Conservation (phyloP, 1,139 yeast genomes). For the Hansenula anomala region DNA sequence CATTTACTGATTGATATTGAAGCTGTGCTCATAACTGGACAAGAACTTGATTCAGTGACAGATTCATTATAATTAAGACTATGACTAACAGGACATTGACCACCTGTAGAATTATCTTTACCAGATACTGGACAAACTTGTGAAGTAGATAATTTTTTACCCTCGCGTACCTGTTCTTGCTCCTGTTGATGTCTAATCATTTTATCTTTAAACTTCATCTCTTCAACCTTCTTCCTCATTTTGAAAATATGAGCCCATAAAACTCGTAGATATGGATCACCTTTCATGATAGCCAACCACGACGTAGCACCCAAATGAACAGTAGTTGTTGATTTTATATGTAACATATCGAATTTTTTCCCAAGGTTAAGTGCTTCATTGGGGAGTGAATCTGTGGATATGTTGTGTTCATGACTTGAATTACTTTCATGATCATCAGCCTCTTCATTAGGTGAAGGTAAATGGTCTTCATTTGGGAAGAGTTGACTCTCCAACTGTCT, state of each 20-base stretch:
- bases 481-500: constrained; percentile 13
- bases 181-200: not conserved
- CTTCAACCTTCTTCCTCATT: constrained; percentile 37
- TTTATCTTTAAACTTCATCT: constrained; percentile 13
- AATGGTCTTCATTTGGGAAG: not conserved
- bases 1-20: constrained; percentile 7
- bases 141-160: not conserved
- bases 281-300: constrained; percentile 49
- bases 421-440: constrained; percentile 5
- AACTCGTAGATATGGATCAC: constrained; percentile 45
- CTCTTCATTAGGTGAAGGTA: not conserved
- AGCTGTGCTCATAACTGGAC: not conserved
- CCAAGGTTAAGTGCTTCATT: constrained; percentile 37
- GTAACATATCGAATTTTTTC: constrained; percentile 43
- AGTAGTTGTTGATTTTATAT: constrained; percentile 44
- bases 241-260: constrained; percentile 48
- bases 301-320: constrained; percentile 47
- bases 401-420: not conserved
- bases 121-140: constrained; percentile 20
- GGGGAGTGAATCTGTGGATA: constrained; percentile 4
- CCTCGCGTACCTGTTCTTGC: no score
- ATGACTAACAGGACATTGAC: not conserved
- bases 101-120: constrained; percentile 9
- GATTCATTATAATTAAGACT: no score
- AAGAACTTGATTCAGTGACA: not conserved